A percentile compares a stretch with the other conserved stretches of the same genome.
Conservation (phyloP, 176 grass and related monocot species). For the Aegilops longissima region DNA sequence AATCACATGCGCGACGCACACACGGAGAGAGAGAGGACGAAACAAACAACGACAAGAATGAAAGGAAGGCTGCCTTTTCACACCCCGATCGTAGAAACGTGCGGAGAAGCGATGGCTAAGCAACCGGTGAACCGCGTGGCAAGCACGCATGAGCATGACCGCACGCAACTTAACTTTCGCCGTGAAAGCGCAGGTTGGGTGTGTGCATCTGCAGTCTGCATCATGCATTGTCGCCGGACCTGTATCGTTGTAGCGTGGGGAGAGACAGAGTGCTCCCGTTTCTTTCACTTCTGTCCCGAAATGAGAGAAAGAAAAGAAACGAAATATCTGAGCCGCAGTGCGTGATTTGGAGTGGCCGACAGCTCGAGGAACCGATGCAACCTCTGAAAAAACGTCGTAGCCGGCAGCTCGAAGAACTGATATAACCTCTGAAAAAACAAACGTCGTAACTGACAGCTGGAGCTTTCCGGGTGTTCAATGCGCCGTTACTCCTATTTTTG, state of each 20-base stretch:
- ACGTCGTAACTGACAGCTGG: background rate
- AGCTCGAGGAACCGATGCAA: background rate
- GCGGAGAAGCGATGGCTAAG: constrained; percentile 13
- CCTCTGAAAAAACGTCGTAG: too few relatives aligned
- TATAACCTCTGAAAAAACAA: background rate
- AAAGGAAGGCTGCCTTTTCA: background rate
- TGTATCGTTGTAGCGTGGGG: background rate
- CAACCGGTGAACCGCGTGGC: constrained; percentile 7
- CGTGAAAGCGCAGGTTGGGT: background rate
- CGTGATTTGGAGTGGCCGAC: background rate
- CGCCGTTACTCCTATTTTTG: background rate
- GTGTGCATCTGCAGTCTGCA: background rate
- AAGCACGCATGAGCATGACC: background rate
- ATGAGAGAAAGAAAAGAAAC: background rate
- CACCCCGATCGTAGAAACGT: background rate
- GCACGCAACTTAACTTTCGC: background rate
- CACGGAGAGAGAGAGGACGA: background rate
- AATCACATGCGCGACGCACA: constrained; percentile 34
- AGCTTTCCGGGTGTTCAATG: background rate
- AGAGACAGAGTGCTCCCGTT: background rate
- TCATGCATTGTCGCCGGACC: background rate
- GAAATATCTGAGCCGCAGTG: background rate
- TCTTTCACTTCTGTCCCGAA: background rate
- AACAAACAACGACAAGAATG: background rate
- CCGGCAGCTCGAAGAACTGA: background rate